Conservation (phyloP, 148 eudicot species). For the Vaccinium corymbosum region DNA sequence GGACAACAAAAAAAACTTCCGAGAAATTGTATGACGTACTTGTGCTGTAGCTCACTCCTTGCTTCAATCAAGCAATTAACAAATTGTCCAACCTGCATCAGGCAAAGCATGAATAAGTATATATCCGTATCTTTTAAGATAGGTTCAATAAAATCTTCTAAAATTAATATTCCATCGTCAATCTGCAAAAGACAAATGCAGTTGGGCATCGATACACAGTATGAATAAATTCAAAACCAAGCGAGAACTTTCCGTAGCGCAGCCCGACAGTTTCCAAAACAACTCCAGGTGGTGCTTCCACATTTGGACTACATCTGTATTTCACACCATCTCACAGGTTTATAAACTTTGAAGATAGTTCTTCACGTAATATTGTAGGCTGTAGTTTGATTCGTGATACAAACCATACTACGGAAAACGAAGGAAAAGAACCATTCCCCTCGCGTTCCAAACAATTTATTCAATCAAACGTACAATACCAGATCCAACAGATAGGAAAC, state of each 20-base stretch:
- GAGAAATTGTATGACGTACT: slow-evolving; percentile 38
- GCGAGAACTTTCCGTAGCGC: background rate
- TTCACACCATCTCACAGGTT: background rate
- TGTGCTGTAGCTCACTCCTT: slow-evolving; percentile 53
- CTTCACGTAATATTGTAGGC: background rate
- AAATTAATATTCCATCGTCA: background rate
- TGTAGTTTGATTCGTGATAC: background rate
- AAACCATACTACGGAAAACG: background rate
- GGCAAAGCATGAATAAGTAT: slow-evolving; percentile 1
- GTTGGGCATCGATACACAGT: background rate
- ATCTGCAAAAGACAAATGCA: background rate
- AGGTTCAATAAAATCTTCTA: background rate
- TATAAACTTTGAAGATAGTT: background rate
- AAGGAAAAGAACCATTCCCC: background rate
- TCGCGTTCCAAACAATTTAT: background rate
- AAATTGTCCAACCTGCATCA: slow-evolving; percentile 60
- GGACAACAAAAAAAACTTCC: background rate
- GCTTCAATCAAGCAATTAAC: slow-evolving; percentile 63
- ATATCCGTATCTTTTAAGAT: background rate
- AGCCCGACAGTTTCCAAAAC: background rate
- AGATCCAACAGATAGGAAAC: background rate
- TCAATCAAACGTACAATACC: background rate
- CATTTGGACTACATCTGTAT: background rate
- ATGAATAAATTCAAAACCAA: background rate
- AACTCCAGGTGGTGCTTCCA: background rate